Conservation (phyloP, 2,329 filamentous ascomycete species). For the Helotiales sp. region DNA sequence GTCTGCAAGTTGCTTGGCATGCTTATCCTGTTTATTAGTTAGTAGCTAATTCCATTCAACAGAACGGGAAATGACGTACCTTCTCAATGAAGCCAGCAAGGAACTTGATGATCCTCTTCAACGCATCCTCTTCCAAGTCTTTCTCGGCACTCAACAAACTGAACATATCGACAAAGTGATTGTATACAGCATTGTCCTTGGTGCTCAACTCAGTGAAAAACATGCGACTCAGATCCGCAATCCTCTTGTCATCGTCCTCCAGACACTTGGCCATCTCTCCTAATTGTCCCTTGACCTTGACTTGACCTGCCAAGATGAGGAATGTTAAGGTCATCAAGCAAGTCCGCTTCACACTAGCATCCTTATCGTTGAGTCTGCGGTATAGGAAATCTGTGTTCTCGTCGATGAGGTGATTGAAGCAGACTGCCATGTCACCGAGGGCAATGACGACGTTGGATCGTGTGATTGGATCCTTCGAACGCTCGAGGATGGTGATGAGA, state of each 20-base stretch:
- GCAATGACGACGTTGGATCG: conserved; percentile 96
- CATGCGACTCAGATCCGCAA: conserved; percentile 93
- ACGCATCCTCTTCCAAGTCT: conserved; percentile 80
- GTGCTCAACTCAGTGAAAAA: conserved; percentile 98
- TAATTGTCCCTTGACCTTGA: conserved; percentile 98
- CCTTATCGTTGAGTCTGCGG: conserved; percentile 84
- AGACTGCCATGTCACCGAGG: conserved; percentile 97
- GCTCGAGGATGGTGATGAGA: conserved; percentile 96
- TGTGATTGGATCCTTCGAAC: conserved; percentile 88
- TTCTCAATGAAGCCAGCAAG: conserved; percentile 96
- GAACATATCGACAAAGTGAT: conserved; percentile 99
- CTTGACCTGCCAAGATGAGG: conserved; percentile 93
- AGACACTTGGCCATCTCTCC: conserved; percentile 99
- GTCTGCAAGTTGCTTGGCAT: conserved; percentile 89
- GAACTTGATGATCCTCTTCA: conserved; percentile 89
- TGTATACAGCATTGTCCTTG: conserved; percentile 99
- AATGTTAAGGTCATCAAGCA: conserved; percentile 99
- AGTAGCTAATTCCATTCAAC: conserved; percentile 16
- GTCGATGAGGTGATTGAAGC: conserved; percentile 98
- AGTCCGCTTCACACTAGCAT: conserved; percentile 91
- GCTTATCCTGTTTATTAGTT: conserved; percentile 75
- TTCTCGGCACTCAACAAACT: conserved; percentile 84
- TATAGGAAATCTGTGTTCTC: conserved; percentile 99
- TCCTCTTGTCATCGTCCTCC: conserved; percentile 92
- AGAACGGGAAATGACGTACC: conserved; percentile 56